These are phyloP conservation scores for Hygrophoropsis aurantiaca DNA, from an alignment of 768 basidiomycete species.

Conservation along the genomic window DNA sequence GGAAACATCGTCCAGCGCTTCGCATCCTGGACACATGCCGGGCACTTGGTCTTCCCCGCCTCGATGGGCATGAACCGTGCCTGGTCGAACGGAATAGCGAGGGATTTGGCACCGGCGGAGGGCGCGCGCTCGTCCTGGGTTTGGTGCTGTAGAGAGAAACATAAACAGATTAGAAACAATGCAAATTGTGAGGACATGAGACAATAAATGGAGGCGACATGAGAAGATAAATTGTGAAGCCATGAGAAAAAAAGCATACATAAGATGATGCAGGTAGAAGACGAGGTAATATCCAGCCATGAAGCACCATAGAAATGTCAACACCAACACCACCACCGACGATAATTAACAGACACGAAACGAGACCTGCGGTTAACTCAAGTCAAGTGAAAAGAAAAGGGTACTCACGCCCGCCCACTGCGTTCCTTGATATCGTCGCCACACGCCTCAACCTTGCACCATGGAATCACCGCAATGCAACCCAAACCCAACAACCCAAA, in stretches of 20 bases:
- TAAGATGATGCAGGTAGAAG: too few relatives aligned
- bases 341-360: too few relatives aligned
- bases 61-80: conserved; percentile 76
- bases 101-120: conserved; percentile 95
- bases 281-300: too few relatives aligned
- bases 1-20: conserved; percentile 98
- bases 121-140: conserved; percentile 92
- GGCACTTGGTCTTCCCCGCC: conserved; percentile 84
- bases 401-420: conserved; percentile 72
- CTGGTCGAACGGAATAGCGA: conserved; percentile 96
- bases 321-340: too few relatives aligned
- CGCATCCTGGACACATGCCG: conserved; percentile 82
- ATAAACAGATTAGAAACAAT: too few relatives aligned
- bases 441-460: conserved; percentile 92
- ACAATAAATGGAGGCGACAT: too few relatives aligned
- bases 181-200: too few relatives aligned
- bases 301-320: too few relatives aligned
- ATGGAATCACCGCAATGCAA: conserved; percentile 86
- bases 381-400: not conserved
- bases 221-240: too few relatives aligned
- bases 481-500: too few relatives aligned
- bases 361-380: too few relatives aligned
- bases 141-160: conserved; percentile 67
- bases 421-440: conserved; percentile 99
- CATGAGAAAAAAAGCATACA: too few relatives aligned